Evolutionary conservation across 2,329 filamentous ascomycete species (phyloP).

Genomic region (Alternaria atra): DNA sequence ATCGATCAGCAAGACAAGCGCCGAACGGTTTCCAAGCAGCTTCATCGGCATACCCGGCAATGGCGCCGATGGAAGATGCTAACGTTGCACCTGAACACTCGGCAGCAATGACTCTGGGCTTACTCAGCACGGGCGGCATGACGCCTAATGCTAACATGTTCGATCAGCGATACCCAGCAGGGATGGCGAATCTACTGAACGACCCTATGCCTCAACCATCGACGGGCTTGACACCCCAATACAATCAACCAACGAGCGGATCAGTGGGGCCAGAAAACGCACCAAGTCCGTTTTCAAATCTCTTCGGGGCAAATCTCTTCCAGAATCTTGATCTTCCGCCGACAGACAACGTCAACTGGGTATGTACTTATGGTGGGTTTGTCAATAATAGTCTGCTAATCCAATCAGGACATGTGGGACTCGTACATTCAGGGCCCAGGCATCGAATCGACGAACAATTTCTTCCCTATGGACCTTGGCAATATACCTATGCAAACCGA

Average conservation of each 20-base stretch:
- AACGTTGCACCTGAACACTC: slow-evolving; percentile 68
- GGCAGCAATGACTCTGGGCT: slow-evolving; percentile 75
- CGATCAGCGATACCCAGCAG: slow-evolving; percentile 50
- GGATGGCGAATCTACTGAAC: slow-evolving; percentile 51
- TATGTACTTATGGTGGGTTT: slow-evolving; percentile 51
- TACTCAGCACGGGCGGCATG: slow-evolving; percentile 70
- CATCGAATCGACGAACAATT: slow-evolving; percentile 52
- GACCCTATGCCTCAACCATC: slow-evolving; percentile 45
- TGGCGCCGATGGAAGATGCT: slow-evolving; percentile 59
- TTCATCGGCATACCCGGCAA: slow-evolving; percentile 39
- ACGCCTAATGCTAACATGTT: slow-evolving; percentile 60
- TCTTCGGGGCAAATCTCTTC: slow-evolving; percentile 60
- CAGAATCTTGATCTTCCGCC: slow-evolving; percentile 64
- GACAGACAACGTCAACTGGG: slow-evolving; percentile 67
- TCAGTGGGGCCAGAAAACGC: slow-evolving; percentile 49
- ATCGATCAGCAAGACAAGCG: slow-evolving; percentile 44
- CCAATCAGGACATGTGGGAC: slow-evolving; percentile 68
- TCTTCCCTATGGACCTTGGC: slow-evolving; percentile 56
- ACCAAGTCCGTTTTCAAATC: slow-evolving; percentile 63
- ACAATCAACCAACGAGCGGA: slow-evolving; percentile 45
- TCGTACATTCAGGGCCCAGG: slow-evolving; percentile 70
- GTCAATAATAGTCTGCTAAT: slow-evolving; percentile 16
- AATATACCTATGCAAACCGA: slow-evolving; percentile 47
- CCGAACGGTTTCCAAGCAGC: slow-evolving; percentile 44
- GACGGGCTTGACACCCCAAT: slow-evolving; percentile 46